Percentiles rank a stretch among this genome's conserved stretches.
These are phyloP conservation scores for Tuber umbilicatum DNA, from an alignment of 495 filamentous ascomycete species.

Conservation along the genomic window DNA sequence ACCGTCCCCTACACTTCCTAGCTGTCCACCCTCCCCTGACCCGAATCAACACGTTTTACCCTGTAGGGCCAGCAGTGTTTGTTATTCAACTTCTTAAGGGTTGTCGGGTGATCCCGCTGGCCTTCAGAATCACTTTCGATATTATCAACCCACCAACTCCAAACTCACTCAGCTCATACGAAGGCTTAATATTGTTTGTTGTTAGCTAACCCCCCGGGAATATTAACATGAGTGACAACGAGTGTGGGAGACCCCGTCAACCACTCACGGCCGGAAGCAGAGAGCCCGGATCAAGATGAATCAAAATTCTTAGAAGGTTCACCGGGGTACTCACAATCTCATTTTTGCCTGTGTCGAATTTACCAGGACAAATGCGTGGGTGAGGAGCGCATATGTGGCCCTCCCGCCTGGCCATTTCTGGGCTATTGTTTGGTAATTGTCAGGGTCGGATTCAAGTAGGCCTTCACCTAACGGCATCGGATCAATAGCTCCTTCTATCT, in stretches of 20 bases:
- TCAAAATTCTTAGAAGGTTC: slow-evolving; percentile 76
- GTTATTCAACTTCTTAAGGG: slow-evolving; percentile 78
- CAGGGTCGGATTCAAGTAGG: slow-evolving; percentile 70
- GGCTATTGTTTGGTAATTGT: slow-evolving; percentile 61
- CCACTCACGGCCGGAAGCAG: slow-evolving; percentile 66
- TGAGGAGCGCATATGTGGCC: slow-evolving; percentile 84
- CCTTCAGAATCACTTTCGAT: slow-evolving; percentile 83
- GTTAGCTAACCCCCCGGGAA: slow-evolving; percentile 67
- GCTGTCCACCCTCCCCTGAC: no score
- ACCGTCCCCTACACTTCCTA: no score
- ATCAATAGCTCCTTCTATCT: slow-evolving; percentile 17
- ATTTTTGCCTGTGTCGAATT: slow-evolving; percentile 84
- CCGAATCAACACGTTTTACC: no score
- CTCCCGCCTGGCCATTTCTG: slow-evolving; percentile 70
- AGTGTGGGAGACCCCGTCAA: background rate
- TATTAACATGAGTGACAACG: slow-evolving; percentile 17
- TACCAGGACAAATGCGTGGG: slow-evolving; percentile 79
- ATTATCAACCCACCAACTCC: slow-evolving; percentile 85
- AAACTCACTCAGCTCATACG: slow-evolving; percentile 77
- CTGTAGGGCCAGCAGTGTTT: no score
- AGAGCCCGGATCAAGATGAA: slow-evolving; percentile 77
- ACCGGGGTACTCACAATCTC: slow-evolving; percentile 89
- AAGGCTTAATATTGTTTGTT: slow-evolving; percentile 90
- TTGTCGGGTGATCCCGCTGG: slow-evolving; percentile 75
- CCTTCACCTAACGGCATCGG: slow-evolving; percentile 80